A percentile compares a stretch with the other conserved stretches of the same genome.
Conservation (phyloP, 2,329 filamentous ascomycete genomes). For the Lachnum nothofagi region DNA sequence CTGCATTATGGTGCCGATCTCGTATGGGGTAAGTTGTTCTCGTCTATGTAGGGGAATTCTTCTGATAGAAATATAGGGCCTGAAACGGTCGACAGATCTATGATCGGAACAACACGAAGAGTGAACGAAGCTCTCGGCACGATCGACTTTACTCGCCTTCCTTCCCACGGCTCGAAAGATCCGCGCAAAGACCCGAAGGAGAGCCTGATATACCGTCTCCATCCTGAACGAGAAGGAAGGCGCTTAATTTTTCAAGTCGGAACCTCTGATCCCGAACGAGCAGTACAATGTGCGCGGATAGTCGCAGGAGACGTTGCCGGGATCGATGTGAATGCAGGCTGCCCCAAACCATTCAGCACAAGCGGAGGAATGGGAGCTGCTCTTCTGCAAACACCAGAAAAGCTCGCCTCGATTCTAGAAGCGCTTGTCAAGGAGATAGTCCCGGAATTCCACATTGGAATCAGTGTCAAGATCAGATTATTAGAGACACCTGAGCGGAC, state of each 20-base stretch:
- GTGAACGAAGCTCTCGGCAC: constrained; percentile 72
- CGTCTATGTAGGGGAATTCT: background rate
- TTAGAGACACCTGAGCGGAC: constrained; percentile 74
- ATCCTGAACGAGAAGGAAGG: constrained; percentile 69
- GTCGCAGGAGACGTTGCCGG: constrained; percentile 84
- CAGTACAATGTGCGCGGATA: constrained; percentile 76
- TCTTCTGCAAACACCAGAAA: constrained; percentile 77
- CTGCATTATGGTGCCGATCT: constrained; percentile 94
- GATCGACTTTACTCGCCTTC: constrained; percentile 76
- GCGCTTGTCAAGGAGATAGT: constrained; percentile 75
- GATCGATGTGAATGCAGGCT: constrained; percentile 97
- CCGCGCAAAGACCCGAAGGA: constrained; percentile 49
- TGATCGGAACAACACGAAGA: constrained; percentile 79
- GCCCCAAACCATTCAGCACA: constrained; percentile 94
- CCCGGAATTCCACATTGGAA: constrained; percentile 76
- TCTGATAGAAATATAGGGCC: constrained; percentile 53
- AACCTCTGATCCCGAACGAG: constrained; percentile 74
- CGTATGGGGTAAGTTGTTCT: constrained; percentile 69
- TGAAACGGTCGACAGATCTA: constrained; percentile 85
- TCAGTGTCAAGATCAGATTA: constrained; percentile 94
- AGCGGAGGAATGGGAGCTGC: constrained; percentile 93
- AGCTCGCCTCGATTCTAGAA: constrained; percentile 74
- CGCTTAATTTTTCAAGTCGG: constrained; percentile 88
- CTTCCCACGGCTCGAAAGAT: constrained; percentile 64
- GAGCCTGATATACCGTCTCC: constrained; percentile 77